These are phyloP conservation scores for Candida loeiensis DNA, from an alignment of 805 yeast genomes.

Conservation along the genomic window DNA sequence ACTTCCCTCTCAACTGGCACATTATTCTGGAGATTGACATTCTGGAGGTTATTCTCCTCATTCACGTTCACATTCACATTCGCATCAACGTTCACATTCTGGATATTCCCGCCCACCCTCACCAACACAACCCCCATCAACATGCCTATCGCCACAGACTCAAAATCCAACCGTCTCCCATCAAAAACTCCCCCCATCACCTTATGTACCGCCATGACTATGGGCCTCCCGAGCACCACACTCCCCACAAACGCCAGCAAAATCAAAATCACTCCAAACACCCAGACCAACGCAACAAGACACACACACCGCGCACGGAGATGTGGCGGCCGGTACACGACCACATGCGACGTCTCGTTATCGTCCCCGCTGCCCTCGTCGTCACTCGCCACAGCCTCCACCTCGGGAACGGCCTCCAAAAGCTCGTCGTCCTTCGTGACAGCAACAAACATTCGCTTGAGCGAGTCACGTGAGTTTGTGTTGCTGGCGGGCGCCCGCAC, in stretches of 20 bases:
- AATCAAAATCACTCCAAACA: conserved; percentile 35
- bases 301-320: conserved; percentile 58
- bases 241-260: conserved; percentile 20
- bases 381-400: conserved; percentile 38
- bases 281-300: conserved; percentile 47
- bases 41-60: background rate
- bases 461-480: conserved; percentile 61
- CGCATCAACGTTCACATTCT: background rate
- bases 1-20: too few relatives aligned
- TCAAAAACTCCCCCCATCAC: background rate
- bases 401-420: conserved; percentile 35
- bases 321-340: conserved; percentile 84
- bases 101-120: background rate
- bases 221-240: conserved; percentile 20
- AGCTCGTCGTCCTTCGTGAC: conserved; percentile 78
- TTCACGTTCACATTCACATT: background rate
- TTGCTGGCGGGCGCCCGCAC: conserved; percentile 88
- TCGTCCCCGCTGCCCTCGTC: conserved; percentile 35
- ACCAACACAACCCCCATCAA: background rate
- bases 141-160: conserved; percentile 1
- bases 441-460: conserved; percentile 68
- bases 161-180: conserved; percentile 1
- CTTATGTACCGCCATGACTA: conserved; percentile 8
- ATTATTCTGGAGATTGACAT: too few relatives aligned
- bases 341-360: conserved; percentile 43